phyloP scores from a whole-genome alignment of 257 asterid species.

The Nicotiana otophora region DNA sequence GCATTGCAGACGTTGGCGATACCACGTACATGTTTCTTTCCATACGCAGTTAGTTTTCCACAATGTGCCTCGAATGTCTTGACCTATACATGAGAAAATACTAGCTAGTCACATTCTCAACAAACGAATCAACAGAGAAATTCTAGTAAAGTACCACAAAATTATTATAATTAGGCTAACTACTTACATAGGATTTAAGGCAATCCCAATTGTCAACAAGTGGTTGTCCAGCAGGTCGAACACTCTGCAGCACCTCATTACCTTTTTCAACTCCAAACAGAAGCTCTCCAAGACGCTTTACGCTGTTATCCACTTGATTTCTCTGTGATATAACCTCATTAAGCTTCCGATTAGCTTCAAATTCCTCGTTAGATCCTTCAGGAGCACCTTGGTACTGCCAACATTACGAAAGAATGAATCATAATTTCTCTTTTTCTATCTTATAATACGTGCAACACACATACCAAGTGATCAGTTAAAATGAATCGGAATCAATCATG shows the following conservation, averaged over 20 bases:
- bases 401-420: neutral
- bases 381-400: conserved; percentile 58
- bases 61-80: conserved; percentile 67
- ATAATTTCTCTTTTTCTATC: neutral
- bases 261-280: conserved; percentile 69
- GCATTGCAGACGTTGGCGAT: conserved; percentile 84
- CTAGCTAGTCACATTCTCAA: neutral
- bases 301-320: conserved; percentile 57
- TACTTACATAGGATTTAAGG: conserved; percentile 75
- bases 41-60: conserved; percentile 81
- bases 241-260: conserved; percentile 38
- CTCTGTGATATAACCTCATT: conserved; percentile 62
- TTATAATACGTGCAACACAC: neutral
- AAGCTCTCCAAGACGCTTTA: conserved; percentile 67
- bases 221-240: conserved; percentile 63
- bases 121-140: neutral
- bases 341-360: conserved; percentile 68
- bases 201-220: conserved; percentile 33
- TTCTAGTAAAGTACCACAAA: neutral
- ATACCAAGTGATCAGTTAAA: neutral
- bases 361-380: conserved; percentile 59
- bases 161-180: neutral
- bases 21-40: conserved; percentile 89
- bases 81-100: conserved; percentile 31
- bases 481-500: neutral